A percentile compares a stretch with the other conserved stretches of the same genome.
Conservation (phyloP, 1,284 basidiomycete genomes). For the Wallemia mellicola region DNA sequence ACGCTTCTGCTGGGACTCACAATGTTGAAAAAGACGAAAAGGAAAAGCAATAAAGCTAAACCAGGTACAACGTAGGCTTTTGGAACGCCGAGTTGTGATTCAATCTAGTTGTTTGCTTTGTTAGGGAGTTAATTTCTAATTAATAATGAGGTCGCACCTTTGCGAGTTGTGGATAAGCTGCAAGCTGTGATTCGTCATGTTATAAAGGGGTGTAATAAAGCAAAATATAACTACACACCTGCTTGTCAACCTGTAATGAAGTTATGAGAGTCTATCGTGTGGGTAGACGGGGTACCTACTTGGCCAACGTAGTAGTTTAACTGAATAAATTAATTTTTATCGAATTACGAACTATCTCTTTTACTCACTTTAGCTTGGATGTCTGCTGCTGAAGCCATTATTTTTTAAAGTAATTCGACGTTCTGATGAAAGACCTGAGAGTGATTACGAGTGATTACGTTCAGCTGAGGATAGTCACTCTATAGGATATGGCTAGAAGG, state of each 20-base stretch:
- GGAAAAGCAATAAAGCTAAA: conserved; percentile 11
- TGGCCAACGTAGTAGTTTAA: neutral
- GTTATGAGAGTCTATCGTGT: neutral
- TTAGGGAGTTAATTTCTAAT: no score
- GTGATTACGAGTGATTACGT: neutral
- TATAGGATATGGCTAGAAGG: no score
- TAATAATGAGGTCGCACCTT: neutral
- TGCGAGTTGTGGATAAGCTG: neutral
- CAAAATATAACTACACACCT: neutral
- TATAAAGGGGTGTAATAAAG: conserved; percentile 11
- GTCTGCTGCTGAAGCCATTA: neutral
- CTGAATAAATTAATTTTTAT: neutral
- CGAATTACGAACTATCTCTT: neutral
- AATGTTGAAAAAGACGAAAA: conserved; percentile 16
- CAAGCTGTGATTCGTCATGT: neutral
- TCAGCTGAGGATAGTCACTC: no score
- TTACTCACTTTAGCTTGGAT: neutral
- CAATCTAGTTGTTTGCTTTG: no score
- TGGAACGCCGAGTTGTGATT: conserved; percentile 13
- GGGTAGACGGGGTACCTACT: neutral
- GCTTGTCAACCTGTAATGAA: conserved; percentile 1
- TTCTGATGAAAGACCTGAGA: no score
- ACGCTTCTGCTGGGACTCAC: no score
- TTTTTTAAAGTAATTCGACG: no score
- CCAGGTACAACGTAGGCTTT: conserved; percentile 15